Conservation (phyloP, 495 filamentous ascomycete species). For the Penicillium bovifimosum region DNA sequence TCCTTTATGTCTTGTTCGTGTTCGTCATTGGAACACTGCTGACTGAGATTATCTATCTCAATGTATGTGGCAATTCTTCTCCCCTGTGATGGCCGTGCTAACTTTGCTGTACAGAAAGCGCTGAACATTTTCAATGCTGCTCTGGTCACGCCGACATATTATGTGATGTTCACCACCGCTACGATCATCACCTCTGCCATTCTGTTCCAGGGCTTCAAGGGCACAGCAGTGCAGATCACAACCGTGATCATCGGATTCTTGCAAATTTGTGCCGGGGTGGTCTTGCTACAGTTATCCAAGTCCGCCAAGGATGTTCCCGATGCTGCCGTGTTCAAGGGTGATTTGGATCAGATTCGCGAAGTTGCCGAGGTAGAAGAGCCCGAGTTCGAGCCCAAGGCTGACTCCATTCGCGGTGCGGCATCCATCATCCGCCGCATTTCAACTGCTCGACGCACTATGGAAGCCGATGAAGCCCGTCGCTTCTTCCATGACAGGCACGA, state of each 20-base stretch:
- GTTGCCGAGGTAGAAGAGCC: slow-evolving; percentile 92
- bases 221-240: slow-evolving; percentile 69
- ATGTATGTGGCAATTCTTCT: slow-evolving; percentile 55
- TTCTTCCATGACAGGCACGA: slow-evolving; percentile 69
- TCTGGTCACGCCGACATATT: slow-evolving; percentile 95
- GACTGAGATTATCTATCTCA: slow-evolving; percentile 91
- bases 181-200: slow-evolving; percentile 93
- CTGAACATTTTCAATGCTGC: slow-evolving; percentile 97
- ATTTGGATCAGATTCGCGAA: slow-evolving; percentile 89
- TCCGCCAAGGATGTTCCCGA: slow-evolving; percentile 97
- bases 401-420: slow-evolving; percentile 88
- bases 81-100: slow-evolving; percentile 12
- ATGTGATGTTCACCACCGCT: slow-evolving; percentile 92
- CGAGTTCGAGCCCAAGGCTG: slow-evolving; percentile 91
- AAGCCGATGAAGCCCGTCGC: slow-evolving; percentile 73
- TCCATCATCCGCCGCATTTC: slow-evolving; percentile 86
- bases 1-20: slow-evolving; percentile 83
- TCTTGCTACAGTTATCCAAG: slow-evolving; percentile 95
- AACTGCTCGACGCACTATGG: slow-evolving; percentile 66
- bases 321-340: slow-evolving; percentile 84
- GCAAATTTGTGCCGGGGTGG: slow-evolving; percentile 90
- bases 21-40: slow-evolving; percentile 84
- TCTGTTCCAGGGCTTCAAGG: slow-evolving; percentile 92
- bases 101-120: slow-evolving; percentile 72
- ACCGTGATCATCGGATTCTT: slow-evolving; percentile 93